Base-by-base conservation (phyloP, 352 stramenopile genomes). In the Phytophthora vignae region DNA sequence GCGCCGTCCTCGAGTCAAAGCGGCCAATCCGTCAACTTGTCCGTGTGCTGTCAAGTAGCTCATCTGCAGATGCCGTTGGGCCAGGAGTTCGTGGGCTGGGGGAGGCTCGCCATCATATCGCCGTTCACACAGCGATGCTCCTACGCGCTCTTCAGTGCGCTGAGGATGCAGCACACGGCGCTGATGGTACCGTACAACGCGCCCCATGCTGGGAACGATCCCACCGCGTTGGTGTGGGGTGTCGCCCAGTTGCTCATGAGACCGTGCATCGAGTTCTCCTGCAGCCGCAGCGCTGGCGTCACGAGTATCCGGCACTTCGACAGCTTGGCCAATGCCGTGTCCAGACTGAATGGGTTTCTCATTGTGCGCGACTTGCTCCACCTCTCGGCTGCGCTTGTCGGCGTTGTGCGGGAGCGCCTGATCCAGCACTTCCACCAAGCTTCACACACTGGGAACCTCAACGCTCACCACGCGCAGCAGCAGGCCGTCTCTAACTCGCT, bases 101-200 rank as follows among this genome's bases (percentile, higher is more conserved):
- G 29, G 7, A 74, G 82, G 10, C 40, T 85, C 22, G 58, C 68
- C 1, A 48, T 85, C 3, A 22, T 92, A 21, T 80, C 80, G 4
- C 83, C 83, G 0, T 71, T 91, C n/a, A 85, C 83, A 0, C 65
- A 91, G 21, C 70, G 83, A 2, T 91, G 85, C 53, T 60, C 65
- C 7, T 92, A 82, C 38, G 75, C 80, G 5, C 68, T 92, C 1
- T 79, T 85, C 17, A 79, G 64, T 40, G 81, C 79, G 3, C 33
- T 90, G 50, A 82, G 64, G 29, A 59, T 68, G 29, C 58, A 74
- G 10, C 64, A 77, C 33, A 53, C 82, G 17, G 58, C 77, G 17
- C 55, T 91, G 1, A 27, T 78, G 17, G 55, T 74, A 10, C 73
- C 79, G 7, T 78, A 73, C 40, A 64, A 58, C 21, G n/a, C n/a